Evolutionary conservation across 129 eudicot species (phyloP).

Genomic region (Tagetes erecta): DNA sequence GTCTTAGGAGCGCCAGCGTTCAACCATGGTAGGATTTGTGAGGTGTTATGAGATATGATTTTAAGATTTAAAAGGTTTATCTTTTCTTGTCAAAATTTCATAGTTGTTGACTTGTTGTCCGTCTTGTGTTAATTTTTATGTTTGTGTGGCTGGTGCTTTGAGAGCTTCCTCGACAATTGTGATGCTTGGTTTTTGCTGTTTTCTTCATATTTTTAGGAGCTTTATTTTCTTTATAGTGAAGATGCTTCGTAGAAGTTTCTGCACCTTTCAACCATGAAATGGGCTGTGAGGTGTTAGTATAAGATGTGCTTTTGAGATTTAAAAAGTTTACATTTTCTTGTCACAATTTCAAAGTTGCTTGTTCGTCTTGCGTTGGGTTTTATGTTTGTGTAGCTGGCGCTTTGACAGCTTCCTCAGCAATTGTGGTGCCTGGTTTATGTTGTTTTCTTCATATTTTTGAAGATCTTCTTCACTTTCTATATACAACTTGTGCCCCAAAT

Average conservation of each 20-base stretch:
- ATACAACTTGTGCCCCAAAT: background rate
- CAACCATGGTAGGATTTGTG: too few relatives aligned
- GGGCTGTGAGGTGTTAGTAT: background rate
- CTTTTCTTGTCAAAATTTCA: background rate
- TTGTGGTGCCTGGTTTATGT: conserved; percentile 5
- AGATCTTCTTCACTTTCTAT: background rate
- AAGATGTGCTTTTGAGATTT: background rate
- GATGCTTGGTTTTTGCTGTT: conserved; percentile 3
- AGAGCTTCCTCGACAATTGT: background rate
- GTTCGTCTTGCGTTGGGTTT: background rate
- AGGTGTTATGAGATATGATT: background rate
- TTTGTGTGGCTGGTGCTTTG: background rate
- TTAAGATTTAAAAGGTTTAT: background rate
- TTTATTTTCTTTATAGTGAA: too few relatives aligned
- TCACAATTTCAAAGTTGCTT: background rate
- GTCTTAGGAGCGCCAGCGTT: background rate
- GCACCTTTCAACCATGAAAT: background rate
- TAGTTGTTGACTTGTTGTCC: background rate
- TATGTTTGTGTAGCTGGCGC: background rate
- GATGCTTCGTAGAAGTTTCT: background rate
- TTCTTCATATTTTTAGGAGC: too few relatives aligned
- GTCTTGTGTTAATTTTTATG: background rate
- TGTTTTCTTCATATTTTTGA: background rate
- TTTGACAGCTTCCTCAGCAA: background rate
- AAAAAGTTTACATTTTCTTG: background rate